phyloP scores from a whole-genome alignment of 1,284 basidiomycete genomes.

The Hymenochaete sp. region DNA sequence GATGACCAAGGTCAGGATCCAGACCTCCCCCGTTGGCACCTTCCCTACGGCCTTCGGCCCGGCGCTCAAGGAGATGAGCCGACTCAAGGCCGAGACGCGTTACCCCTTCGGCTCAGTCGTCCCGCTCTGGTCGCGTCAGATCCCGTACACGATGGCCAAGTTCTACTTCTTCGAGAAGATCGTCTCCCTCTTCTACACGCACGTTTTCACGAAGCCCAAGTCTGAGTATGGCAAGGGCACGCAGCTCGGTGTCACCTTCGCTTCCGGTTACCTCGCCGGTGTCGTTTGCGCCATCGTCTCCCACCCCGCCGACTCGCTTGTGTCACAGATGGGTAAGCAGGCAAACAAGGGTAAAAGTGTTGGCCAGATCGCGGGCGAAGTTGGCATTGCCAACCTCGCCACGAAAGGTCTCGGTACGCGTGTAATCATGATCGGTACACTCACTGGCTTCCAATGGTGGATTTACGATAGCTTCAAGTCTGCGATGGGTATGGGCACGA shows the following conservation, averaged over 20 bases:
- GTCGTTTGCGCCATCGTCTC: conserved; percentile 77
- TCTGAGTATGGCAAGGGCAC: conserved; percentile 60
- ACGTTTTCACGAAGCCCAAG: conserved; percentile 67
- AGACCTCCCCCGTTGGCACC: conserved; percentile 62
- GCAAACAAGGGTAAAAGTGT: conserved; percentile 69
- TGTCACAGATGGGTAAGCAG: conserved; percentile 71
- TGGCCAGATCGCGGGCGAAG: conserved; percentile 58
- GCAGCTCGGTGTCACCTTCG: conserved; percentile 74
- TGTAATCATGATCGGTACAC: conserved; percentile 64
- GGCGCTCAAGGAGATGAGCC: conserved; percentile 61
- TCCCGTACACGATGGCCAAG: conserved; percentile 84
- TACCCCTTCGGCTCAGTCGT: conserved; percentile 76
- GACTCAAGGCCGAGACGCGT: conserved; percentile 55
- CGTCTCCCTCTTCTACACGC: conserved; percentile 66
- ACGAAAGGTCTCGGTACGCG: conserved; percentile 77
- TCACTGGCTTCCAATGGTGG: conserved; percentile 77
- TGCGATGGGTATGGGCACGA: conserved; percentile 73
- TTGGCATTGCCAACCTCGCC: conserved; percentile 50
- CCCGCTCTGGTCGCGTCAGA: conserved; percentile 79
- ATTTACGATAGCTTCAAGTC: conserved; percentile 79
- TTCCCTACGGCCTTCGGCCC: conserved; percentile 67
- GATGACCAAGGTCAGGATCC: conserved; percentile 83
- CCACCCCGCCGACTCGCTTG: conserved; percentile 72
- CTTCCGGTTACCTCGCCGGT: conserved; percentile 76
- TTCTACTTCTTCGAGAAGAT: conserved; percentile 82